Conservation (phyloP, 1,284 basidiomycete genomes). For the Ustilago sp. region DNA sequence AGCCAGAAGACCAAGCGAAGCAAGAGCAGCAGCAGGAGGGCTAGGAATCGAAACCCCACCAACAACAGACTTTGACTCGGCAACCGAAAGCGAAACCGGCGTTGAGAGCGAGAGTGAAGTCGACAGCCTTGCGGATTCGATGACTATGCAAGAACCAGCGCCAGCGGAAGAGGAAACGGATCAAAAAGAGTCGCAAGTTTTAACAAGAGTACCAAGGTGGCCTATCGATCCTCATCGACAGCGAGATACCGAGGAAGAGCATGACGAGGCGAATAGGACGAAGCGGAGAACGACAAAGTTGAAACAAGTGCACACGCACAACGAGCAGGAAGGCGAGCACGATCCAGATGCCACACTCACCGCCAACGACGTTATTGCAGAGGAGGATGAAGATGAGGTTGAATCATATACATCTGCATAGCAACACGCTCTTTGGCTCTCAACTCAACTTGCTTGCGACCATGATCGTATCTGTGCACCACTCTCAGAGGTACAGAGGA, state of each 20-base stretch:
- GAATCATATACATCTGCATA: slow-evolving; percentile 4
- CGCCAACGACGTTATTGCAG: slow-evolving; percentile 4
- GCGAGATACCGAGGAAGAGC: slow-evolving; percentile 1
- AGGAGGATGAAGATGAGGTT: slow-evolving; percentile 19
- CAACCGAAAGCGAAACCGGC: slow-evolving; percentile 39
- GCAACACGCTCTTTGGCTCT: background rate
- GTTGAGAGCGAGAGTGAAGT: slow-evolving; percentile 28
- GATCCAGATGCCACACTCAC: slow-evolving; percentile 33
- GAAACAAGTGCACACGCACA: background rate
- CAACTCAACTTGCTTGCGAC: background rate
- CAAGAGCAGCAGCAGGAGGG: background rate
- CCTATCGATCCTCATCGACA: slow-evolving; percentile 43
- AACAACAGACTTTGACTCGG: slow-evolving; percentile 50
- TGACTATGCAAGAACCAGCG: background rate
- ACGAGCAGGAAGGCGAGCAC: background rate
- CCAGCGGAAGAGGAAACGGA: slow-evolving; percentile 28
- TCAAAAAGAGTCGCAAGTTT: slow-evolving; percentile 37
- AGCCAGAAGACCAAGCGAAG: background rate
- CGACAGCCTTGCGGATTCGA: slow-evolving; percentile 7
- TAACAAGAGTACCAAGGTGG: slow-evolving; percentile 36
- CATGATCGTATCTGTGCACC: no score
- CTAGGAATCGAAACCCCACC: slow-evolving; percentile 44
- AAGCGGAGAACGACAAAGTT: background rate
- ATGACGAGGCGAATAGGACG: background rate
- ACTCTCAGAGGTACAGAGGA: no score